These are phyloP conservation scores for Populus alba DNA, from an alignment of 345 rosid species.

Conservation along the genomic window DNA sequence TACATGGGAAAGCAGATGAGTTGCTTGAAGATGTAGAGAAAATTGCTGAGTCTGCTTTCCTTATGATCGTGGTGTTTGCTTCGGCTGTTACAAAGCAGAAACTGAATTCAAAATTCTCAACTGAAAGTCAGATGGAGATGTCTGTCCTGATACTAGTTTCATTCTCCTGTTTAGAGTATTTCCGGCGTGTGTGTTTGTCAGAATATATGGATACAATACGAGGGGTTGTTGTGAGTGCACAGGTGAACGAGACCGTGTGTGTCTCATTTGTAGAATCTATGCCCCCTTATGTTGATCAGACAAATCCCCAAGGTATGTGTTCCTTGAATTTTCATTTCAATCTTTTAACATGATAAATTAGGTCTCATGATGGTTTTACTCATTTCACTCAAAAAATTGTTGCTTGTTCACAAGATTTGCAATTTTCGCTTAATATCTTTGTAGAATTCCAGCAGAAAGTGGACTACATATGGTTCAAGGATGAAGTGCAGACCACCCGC, in stretches of 20 bases:
- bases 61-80: constrained; percentile 82
- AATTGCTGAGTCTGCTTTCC: constrained; percentile 86
- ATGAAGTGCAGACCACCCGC: constrained; percentile 92
- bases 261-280: constrained; percentile 70
- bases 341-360: constrained; percentile 6
- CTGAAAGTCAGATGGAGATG: constrained; percentile 56
- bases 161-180: constrained; percentile 81
- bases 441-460: constrained; percentile 41
- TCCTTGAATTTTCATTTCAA: constrained; percentile 1
- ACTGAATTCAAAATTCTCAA: constrained; percentile 44
- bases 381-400: not conserved
- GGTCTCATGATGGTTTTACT: not conserved
- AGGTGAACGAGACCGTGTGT: constrained; percentile 69
- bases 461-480: constrained; percentile 71
- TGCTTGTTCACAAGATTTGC: constrained; percentile 7
- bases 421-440: constrained; percentile 6
- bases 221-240: constrained; percentile 64
- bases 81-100: constrained; percentile 69
- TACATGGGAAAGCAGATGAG: constrained; percentile 51
- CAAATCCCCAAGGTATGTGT: constrained; percentile 58
- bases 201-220: constrained; percentile 89
- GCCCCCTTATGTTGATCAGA: constrained; percentile 66
- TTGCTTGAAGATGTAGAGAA: constrained; percentile 67
- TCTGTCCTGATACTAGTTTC: constrained; percentile 69
- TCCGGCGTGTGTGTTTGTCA: constrained; percentile 72